Evolutionary conservation across 2,329 filamentous ascomycete genomes (phyloP), one percentile per base, ranked within the genome.

Genomic region (Cytospora piceae): DNA sequence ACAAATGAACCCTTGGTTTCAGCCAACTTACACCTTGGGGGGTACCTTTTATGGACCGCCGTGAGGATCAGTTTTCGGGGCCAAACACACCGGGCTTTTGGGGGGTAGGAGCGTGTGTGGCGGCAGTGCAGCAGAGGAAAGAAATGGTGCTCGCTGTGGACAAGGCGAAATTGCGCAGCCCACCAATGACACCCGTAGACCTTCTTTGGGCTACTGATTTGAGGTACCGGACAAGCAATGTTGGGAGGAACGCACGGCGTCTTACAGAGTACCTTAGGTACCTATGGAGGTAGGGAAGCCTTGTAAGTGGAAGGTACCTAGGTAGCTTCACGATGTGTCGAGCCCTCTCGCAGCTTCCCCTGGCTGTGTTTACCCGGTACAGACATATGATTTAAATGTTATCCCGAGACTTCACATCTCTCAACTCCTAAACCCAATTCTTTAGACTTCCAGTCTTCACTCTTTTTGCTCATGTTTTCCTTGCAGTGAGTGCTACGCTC

Each of bases 1-100:
- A 64, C 64, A 69, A 63, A 72, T 69, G 63, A 69, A 55, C 65
- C 66, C 58, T 56, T 62, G 69, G 65, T 65, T 70, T 67, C 52
- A 58, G 58, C 52, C 59, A 57, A 24, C 53, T 53, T 57, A 37
- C 42, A 31, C 29, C 37, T 57, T 57, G 24, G 31, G 51, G 32
- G 22, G 11, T 46, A 24, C 53, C 46, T 49, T 8, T 11, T 11
- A 2, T 7, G n/a, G 9, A 14, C n/a, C 12, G 46, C 12, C n/a
- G 4, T 49, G 46, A 24, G 46, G 46, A 12, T 49, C n/a, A 24
- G n/a, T 2, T 3, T 14, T 49, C 46, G 9, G 9, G 46, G 46
- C 46, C 11, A 22, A 22, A 7, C n/a, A 49, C n/a, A 7, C n/a
- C 9, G 3, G 46, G n/a, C 46, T 24, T 11, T 46, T 20, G 17